phyloP scores from a whole-genome alignment of 1,284 basidiomycete species.

The Cryptococcus neoformans region DNA sequence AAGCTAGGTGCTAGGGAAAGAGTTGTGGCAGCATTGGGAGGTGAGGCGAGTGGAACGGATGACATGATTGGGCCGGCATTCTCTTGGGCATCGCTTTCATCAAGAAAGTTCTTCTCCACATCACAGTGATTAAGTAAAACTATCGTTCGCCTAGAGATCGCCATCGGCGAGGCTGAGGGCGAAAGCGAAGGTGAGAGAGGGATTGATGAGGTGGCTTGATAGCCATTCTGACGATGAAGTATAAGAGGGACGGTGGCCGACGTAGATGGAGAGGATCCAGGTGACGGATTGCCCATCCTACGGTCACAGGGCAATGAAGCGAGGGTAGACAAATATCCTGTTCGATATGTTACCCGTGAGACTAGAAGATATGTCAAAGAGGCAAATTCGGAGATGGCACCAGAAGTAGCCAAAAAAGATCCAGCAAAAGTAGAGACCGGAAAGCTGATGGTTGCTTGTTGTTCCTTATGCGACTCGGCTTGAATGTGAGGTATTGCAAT shows the following conservation, averaged over 20 bases:
- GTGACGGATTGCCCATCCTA: neutral
- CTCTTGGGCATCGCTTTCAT: neutral
- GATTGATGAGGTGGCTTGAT: neutral
- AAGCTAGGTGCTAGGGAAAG: neutral
- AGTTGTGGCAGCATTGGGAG: too few relatives aligned
- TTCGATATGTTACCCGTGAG: too few relatives aligned
- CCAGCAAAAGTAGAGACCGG: too few relatives aligned
- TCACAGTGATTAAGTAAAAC: neutral
- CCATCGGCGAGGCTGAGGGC: neutral
- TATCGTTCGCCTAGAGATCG: neutral
- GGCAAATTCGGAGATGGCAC: too few relatives aligned
- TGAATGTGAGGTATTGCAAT: too few relatives aligned
- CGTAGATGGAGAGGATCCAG: neutral
- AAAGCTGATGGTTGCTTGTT: too few relatives aligned
- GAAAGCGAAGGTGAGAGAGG: neutral
- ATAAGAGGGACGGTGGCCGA: neutral
- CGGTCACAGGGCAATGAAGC: neutral
- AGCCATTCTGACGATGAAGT: neutral
- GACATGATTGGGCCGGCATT: too few relatives aligned
- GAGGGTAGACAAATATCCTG: too few relatives aligned
- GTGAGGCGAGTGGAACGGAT: too few relatives aligned
- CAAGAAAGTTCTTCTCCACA: neutral
- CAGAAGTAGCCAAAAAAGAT: too few relatives aligned
- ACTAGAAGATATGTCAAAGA: too few relatives aligned
- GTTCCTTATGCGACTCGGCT: too few relatives aligned